phyloP scores from a whole-genome alignment of 2,329 filamentous ascomycete species.

The Colletotrichum somersetense region DNA sequence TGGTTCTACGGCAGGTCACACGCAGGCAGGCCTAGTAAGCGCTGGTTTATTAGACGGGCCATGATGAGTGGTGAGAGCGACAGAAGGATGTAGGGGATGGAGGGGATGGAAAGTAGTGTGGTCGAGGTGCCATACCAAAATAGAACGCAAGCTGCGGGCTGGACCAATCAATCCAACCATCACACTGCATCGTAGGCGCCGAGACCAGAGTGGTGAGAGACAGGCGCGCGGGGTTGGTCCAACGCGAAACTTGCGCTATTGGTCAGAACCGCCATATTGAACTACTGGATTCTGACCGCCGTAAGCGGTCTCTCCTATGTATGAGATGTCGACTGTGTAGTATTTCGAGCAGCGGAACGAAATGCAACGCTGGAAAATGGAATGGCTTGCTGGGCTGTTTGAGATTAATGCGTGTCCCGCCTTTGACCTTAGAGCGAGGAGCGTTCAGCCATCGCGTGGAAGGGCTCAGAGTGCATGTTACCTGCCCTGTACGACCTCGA shows the following conservation, averaged over 20 bases:
- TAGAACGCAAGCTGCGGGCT: conserved; percentile 38
- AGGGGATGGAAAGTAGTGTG: conserved; percentile 27
- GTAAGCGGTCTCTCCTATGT: not conserved
- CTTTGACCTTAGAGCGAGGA: not conserved
- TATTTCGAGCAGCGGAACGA: conserved; percentile 15
- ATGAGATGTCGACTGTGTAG: conserved; percentile 28
- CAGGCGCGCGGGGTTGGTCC: conserved; percentile 43
- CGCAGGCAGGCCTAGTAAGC: conserved; percentile 39
- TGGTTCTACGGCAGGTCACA: conserved; percentile 23
- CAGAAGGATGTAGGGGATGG: conserved; percentile 38
- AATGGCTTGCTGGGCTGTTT: conserved; percentile 15
- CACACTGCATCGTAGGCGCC: conserved; percentile 50
- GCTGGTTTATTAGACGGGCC: conserved; percentile 34
- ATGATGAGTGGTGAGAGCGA: conserved; percentile 37
- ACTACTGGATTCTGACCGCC: conserved; percentile 30
- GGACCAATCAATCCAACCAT: conserved; percentile 49
- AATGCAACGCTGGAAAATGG: conserved; percentile 24
- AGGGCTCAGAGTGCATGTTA: not conserved
- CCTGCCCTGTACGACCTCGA: not conserved
- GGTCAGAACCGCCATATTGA: conserved; percentile 21
- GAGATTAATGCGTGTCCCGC: conserved; percentile 7
- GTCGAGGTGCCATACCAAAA: conserved; percentile 35
- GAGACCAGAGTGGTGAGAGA: conserved; percentile 39
- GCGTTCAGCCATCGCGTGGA: conserved; percentile 2
- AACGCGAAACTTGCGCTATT: conserved; percentile 30